Evolutionary conservation across 164 flowering plant genomes (phyloP), one percentile per base, ranked within the genome.

Genomic region (Vitis riparia): DNA sequence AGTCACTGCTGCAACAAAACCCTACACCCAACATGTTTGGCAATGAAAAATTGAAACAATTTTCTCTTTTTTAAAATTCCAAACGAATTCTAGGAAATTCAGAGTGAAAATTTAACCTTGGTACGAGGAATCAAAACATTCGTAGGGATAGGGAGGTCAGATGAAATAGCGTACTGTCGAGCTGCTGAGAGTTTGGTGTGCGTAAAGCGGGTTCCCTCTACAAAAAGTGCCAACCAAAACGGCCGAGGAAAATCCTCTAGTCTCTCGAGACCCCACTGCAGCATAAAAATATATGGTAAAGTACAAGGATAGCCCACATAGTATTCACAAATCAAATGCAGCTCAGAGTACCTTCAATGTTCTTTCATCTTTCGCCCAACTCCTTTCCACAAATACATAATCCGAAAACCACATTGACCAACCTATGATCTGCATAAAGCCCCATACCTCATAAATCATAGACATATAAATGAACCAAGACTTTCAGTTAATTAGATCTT

Each of bases 341-440:
- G 63, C 51, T 12, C 55, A 10, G 15, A 19, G 17, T 73, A 90
- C 96, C 90, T 90, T 87, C 71, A 91, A 72, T 51, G 82, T 89
- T 67, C 51, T 79, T 81, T 89, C 90, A 76, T 91, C 96, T 77
- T 85, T 91, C 51, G 86, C 89, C 96, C 93, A 88, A 63, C 70
- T 91, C 82, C 96, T 81, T 78, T 88, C 93, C 58, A 91, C 79
- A 75, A 91, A 91, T 32, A 89, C 77, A 70, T 83, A 91, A 71
- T 87, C 96, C 32, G 86, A 86, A 75, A 91, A 91, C 91, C 90
- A 88, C 89, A 87, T 86, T 55, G 94, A 86, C 94, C 94, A 90
- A 32, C 94, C 94, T 69, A 88, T 80, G 52, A 88, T 88, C 92
- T 90, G 82, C 78, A 76, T 29, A 72, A 0, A 23, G 27, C 27